These are phyloP conservation scores for Cadophora gregata DNA, from an alignment of 2,329 filamentous ascomycete species.

Conservation along the genomic window DNA sequence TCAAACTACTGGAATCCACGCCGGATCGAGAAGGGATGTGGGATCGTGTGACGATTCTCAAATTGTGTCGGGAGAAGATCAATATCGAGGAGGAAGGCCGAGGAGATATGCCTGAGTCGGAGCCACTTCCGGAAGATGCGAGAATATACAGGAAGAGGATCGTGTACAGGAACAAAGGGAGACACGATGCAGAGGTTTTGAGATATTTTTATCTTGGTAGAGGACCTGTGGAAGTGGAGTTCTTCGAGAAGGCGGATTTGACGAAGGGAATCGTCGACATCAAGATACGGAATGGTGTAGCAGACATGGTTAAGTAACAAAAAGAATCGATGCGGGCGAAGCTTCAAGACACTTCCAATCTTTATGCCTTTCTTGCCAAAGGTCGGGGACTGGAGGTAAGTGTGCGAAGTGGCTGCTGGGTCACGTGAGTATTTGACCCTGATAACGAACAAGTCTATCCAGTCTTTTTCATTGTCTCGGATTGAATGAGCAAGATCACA, in stretches of 20 bases:
- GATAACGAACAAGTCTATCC: too few relatives aligned
- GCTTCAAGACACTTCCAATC: too few relatives aligned
- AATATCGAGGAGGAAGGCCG: neutral
- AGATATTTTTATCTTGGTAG: neutral
- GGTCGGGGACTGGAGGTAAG: too few relatives aligned
- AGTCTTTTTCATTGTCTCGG: too few relatives aligned
- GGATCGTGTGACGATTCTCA: neutral
- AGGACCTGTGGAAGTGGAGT: neutral
- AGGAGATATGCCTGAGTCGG: neutral
- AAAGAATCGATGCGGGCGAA: neutral
- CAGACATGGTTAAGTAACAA: too few relatives aligned
- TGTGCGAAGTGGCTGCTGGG: too few relatives aligned
- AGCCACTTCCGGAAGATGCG: slow-evolving; percentile 1
- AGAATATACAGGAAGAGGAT: neutral
- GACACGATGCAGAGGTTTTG: neutral
- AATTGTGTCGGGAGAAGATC: neutral
- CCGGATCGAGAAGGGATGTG: neutral
- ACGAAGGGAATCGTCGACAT: neutral
- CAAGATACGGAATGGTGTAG: neutral
- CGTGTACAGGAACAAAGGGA: neutral
- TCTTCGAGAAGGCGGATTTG: slow-evolving; percentile 3
- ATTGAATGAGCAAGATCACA: too few relatives aligned
- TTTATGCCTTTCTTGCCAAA: too few relatives aligned
- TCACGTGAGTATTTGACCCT: too few relatives aligned
- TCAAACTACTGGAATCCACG: neutral